Base-by-base conservation (phyloP, 2,329 filamentous ascomycete species). In the Huntiella savannae region DNA sequence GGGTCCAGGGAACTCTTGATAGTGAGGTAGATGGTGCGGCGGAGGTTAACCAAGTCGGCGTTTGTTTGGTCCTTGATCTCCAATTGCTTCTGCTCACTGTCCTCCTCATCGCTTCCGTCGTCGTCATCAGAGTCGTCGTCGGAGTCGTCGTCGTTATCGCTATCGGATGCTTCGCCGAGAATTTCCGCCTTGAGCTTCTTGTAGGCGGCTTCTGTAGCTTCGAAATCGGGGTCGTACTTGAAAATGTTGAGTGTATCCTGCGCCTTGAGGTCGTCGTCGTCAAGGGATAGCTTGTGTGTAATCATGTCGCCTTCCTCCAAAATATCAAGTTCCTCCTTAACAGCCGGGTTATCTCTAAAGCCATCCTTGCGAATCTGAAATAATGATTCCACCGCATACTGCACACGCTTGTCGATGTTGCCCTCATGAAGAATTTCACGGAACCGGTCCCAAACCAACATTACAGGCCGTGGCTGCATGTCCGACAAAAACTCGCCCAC, bases 41-140 rank as follows among this genome's bases (percentile, higher is more conserved):
- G 81, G 43, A 98, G 68, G 58, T 92, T 93, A 59, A 96, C 85
- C 11, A 98, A 71, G 60, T 98, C 87, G 0, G 87, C 87, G 57
- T 98, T 98, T 52, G 82, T 92, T 64, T 94, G 86, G 57, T 98
- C 91, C 63, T 96, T 94, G 66, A 98, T 93, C 60, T 98, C 91
- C 61, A 96, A 71, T 15, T 81, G 81, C 58, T 81, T 81, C 52
- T 84, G 77, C 58, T 91, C 79, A 51, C 80, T 71, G 37, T 82
- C 78, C 49, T 87, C 81, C 46, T 82, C 81, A 45, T 79, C 70
- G 11, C 75, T 75, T n/a, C 70, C 73, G 49, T 77, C 80, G n/a
- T 80, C 80, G 13, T 76, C 75, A 7, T 73, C 75, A 3, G 68
- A 70, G 1, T 71, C 69, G 1, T 65, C 62, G 50, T 54, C 56